These are phyloP conservation scores for Debaryomyces coudertii DNA, from an alignment of 1,139 yeast species.

Conservation along the genomic window DNA sequence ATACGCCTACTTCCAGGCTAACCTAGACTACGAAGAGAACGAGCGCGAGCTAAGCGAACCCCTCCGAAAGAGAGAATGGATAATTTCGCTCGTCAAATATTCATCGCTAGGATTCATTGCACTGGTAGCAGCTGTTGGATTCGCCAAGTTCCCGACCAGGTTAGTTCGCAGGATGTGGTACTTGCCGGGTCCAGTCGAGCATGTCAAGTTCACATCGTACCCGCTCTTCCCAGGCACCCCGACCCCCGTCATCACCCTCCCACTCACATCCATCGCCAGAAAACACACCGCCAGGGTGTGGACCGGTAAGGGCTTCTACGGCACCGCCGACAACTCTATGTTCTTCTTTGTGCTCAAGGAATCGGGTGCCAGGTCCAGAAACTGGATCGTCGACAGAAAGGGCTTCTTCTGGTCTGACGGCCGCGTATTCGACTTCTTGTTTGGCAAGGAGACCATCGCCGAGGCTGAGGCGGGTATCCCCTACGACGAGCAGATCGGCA, in stretches of 20 bases:
- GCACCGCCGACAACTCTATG: slow-evolving; percentile 74
- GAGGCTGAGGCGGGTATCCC: slow-evolving; percentile 78
- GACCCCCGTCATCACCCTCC: slow-evolving; percentile 73
- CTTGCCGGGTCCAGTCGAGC: slow-evolving; percentile 60
- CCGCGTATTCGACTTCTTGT: slow-evolving; percentile 74
- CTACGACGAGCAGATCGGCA: slow-evolving; percentile 58
- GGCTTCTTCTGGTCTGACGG: slow-evolving; percentile 95
- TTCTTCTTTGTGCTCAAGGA: slow-evolving; percentile 77
- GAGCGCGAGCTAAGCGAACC: slow-evolving; percentile 43
- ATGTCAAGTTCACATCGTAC: slow-evolving; percentile 69
- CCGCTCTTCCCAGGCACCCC: slow-evolving; percentile 76
- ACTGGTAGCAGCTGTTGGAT: slow-evolving; percentile 45
- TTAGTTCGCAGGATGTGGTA: slow-evolving; percentile 77
- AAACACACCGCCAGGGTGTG: slow-evolving; percentile 70
- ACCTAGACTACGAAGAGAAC: slow-evolving; percentile 62
- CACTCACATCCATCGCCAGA: slow-evolving; percentile 57
- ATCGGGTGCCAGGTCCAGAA: slow-evolving; percentile 43
- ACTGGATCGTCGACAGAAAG: slow-evolving; percentile 81
- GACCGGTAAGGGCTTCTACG: slow-evolving; percentile 87
- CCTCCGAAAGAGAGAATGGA: slow-evolving; percentile 43
- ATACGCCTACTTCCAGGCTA: slow-evolving; percentile 60
- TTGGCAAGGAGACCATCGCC: slow-evolving; percentile 76
- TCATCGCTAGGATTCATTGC: slow-evolving; percentile 41
- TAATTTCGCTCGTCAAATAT: slow-evolving; percentile 32
- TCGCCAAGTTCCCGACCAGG: slow-evolving; percentile 62